Conservation (phyloP, 2,329 filamentous ascomycete genomes). For the Neurospora crassa region DNA sequence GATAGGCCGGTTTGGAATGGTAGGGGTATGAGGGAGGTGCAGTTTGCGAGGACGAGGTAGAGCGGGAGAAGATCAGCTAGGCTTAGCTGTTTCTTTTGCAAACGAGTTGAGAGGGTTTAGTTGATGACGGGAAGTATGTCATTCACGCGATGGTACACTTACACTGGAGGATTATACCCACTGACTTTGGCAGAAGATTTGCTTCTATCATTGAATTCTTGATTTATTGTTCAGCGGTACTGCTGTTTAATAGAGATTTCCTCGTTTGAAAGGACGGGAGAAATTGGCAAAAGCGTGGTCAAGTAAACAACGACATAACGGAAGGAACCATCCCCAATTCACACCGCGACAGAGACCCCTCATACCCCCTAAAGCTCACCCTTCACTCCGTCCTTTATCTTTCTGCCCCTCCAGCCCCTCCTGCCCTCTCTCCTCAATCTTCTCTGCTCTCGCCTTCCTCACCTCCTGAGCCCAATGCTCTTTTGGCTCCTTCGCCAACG, state of each 20-base stretch:
- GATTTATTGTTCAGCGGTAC: background rate
- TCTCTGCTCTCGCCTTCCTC: background rate
- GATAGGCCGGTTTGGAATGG: conserved; percentile 5
- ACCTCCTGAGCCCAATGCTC: conserved; percentile 26
- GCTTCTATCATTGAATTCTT: background rate
- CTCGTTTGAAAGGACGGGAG: background rate
- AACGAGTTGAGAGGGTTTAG: background rate
- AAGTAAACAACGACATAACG: background rate
- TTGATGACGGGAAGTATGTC: background rate
- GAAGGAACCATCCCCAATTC: background rate
- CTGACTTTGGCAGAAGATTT: background rate
- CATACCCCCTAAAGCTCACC: background rate
- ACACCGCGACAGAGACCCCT: no score
- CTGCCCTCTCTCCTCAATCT: background rate
- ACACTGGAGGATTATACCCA: background rate
- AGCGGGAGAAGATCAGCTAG: background rate
- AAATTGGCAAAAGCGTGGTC: background rate
- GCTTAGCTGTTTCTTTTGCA: background rate
- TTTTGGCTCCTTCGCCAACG: conserved; percentile 22
- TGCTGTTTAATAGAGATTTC: background rate
- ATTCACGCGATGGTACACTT: background rate
- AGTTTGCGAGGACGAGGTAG: background rate
- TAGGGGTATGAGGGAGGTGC: conserved; percentile 2
- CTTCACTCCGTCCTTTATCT: background rate
- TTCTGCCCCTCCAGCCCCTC: background rate